Percentiles rank a stretch among this genome's conserved stretches.
Evolutionary conservation across 176 grass and related monocot species (phyloP).

Genomic region (Phoenix roebelenii): DNA sequence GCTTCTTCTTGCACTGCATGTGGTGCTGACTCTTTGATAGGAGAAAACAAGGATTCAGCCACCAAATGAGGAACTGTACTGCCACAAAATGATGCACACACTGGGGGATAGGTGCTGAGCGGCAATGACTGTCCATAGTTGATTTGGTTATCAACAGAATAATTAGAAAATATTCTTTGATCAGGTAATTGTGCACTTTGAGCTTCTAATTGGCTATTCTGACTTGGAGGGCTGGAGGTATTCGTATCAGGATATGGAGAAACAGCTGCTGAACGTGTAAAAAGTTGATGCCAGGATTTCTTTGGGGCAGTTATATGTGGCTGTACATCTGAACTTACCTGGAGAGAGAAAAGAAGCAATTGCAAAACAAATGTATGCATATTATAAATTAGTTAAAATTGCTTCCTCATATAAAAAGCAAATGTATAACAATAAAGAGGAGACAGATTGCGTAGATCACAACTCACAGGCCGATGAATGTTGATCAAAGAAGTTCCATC

Average conservation of each 20-base stretch:
- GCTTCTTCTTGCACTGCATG: neutral
- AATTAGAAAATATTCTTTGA: neutral
- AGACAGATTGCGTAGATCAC: neutral
- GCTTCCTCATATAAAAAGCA: too few relatives aligned
- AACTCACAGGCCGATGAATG: conserved; percentile 12
- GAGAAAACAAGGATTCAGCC: conserved; percentile 3
- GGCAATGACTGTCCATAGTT: conserved; percentile 1
- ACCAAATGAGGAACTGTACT: neutral
- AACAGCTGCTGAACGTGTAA: neutral
- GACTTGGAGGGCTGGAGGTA: neutral
- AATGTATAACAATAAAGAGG: too few relatives aligned
- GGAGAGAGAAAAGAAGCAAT: neutral
- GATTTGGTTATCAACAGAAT: neutral
- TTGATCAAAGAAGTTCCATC: neutral
- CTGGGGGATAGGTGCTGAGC: neutral
- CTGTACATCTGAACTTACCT: neutral
- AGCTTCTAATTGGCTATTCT: neutral
- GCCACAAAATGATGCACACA: neutral
- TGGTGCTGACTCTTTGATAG: neutral
- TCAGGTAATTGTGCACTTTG: neutral
- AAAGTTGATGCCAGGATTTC: conserved; percentile 18
- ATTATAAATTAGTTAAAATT: too few relatives aligned
- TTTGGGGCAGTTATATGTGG: neutral
- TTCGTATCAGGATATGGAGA: neutral
- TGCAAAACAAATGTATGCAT: too few relatives aligned